Evolutionary conservation across 176 grass and related monocot species (phyloP).

Genomic region (Lolium multiflorum): DNA sequence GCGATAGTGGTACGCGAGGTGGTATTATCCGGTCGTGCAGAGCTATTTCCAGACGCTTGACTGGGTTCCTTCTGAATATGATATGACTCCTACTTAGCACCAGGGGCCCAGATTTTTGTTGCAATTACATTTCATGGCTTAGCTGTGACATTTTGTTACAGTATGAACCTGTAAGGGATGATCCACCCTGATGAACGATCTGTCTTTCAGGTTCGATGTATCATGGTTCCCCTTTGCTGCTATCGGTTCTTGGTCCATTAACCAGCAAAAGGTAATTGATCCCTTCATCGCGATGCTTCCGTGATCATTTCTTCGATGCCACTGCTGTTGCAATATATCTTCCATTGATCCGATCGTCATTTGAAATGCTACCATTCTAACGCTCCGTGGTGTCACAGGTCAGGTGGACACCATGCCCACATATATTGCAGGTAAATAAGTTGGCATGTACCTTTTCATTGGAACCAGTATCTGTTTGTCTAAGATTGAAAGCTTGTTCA

Average conservation of each 20-base stretch:
- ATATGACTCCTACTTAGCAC: not conserved
- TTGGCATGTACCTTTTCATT: not conserved
- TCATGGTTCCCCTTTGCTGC: constrained; percentile 89
- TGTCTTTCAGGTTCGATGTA: constrained; percentile 92
- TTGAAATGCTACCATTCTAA: constrained; percentile 31
- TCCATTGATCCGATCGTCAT: not conserved
- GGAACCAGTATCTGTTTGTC: not conserved
- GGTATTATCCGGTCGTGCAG: too few relatives aligned
- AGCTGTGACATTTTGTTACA: constrained; percentile 10
- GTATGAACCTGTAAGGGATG: constrained; percentile 14
- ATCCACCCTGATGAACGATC: constrained; percentile 4
- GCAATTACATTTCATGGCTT: not conserved
- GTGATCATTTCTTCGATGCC: not conserved
- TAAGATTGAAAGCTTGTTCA: not conserved
- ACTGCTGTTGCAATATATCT: not conserved
- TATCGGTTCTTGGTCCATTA: constrained; percentile 79
- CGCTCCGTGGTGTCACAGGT: constrained; percentile 57
- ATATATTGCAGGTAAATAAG: constrained; percentile 84
- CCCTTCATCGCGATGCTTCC: constrained; percentile 18
- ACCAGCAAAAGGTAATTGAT: constrained; percentile 64
- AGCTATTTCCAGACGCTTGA: not conserved
- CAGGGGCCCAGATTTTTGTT: not conserved
- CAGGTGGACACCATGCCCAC: constrained; percentile 55
- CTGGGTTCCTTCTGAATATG: not conserved
- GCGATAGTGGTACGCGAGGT: too few relatives aligned